Percentiles rank a stretch among this genome's conserved stretches.
phyloP scores from a whole-genome alignment of 768 basidiomycete species.

The Tephrocybe sp. region DNA sequence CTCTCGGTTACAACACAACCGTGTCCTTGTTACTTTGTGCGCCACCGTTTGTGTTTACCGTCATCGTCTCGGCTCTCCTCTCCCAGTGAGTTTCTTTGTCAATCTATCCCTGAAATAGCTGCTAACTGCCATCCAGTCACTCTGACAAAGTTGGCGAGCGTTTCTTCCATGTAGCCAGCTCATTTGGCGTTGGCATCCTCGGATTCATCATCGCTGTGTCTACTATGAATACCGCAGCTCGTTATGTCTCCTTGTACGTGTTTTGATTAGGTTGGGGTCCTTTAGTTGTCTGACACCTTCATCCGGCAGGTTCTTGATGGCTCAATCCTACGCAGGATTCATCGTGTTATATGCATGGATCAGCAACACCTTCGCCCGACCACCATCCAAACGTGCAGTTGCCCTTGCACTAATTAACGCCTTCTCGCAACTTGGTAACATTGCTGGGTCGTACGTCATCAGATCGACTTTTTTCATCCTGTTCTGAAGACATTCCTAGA shows the following conservation, averaged over 20 bases:
- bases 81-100: conserved; percentile 38
- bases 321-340: conserved; percentile 71
- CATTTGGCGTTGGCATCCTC: conserved; percentile 59
- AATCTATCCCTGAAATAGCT: background rate
- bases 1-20: conserved; percentile 66
- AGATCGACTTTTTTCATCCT: background rate
- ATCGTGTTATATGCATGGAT: conserved; percentile 62
- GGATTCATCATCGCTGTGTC: conserved; percentile 68
- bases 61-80: conserved; percentile 51
- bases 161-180: conserved; percentile 59
- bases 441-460: conserved; percentile 71
- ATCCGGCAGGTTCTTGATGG: conserved; percentile 68
- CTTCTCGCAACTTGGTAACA: conserved; percentile 81
- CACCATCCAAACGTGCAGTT: conserved; percentile 87
- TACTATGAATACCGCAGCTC: conserved; percentile 59
- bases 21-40: conserved; percentile 57
- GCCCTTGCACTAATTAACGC: conserved; percentile 82
- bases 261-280: too few relatives aligned
- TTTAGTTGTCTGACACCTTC: background rate
- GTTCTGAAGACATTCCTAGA: conserved; percentile 24
- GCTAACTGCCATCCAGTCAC: conserved; percentile 39
- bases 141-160: conserved; percentile 74
- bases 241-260: conserved; percentile 65
- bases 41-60: conserved; percentile 66
- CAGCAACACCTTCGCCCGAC: conserved; percentile 50